Base-by-base conservation (phyloP, 2,329 filamentous ascomycete genomes). In the Fusarium austroafricanum region DNA sequence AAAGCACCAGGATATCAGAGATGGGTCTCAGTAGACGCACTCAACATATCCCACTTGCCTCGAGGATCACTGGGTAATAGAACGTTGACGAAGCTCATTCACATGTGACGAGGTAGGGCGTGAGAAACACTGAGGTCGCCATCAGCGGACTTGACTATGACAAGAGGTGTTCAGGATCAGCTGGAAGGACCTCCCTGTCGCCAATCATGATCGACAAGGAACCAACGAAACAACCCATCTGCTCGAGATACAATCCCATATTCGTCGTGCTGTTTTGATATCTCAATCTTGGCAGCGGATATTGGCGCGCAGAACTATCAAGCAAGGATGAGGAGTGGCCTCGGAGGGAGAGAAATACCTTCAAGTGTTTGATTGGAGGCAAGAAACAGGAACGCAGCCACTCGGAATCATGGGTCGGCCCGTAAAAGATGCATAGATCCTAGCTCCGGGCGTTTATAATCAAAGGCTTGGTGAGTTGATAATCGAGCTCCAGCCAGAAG, bases 381-480 rank as follows among this genome's bases (percentile, higher is more conserved):
- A n/a, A 28, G 18, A 35, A 49, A 42, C 40, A 56, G 55, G 57
- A 54, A 59, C 38, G 37, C 46, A 54, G 35, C 58, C 61, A 55
- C 37, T 71, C 46, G 44, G 57, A 65, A 23, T 52, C 51, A 28
- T 47, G 51, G 55, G 58, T 31, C 52, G 55, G 55, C 42, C 58
- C 43, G 45, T 55, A 60, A 53, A 52, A 57, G 56, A 69, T 69
- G 64, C 61, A 67, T 63, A 57, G 70, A 39, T 28, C 12, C 50
- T 60, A 67, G 55, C 31, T 53, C 50, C 29, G 43, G 10, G 38
- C 35, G 18, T 45, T 20, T 33, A 37, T 58, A 44, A 23, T 58
- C 33, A 29, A 39, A 49, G 47, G 17, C 23, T 50, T 10, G n/a
- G 18, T 44, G 47, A 44, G 20, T 47, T 15, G 38, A 29, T 35